Evolutionary conservation across 495 filamentous ascomycete species (phyloP), one percentile per base, ranked within the genome.

Genomic region (Cenococcum geophilum): DNA sequence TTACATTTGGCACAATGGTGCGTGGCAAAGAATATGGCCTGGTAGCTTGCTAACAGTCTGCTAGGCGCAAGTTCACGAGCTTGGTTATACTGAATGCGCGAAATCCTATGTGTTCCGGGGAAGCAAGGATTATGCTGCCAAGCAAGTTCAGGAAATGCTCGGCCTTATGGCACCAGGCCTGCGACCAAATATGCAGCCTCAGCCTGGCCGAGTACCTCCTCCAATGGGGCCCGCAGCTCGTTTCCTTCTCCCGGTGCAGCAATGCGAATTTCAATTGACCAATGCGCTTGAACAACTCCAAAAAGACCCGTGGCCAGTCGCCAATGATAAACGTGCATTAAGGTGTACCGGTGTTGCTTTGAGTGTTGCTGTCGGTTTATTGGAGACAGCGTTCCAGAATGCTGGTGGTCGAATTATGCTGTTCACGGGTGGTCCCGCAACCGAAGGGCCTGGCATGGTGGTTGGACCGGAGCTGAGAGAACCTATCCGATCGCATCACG

Each of bases 71-170:
- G 89, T 99, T 23, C 95, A 99, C 70, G 95, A 99, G 77, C 87
- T 99, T 69, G 95, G 95, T 58, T 99, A 99, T 72, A 91, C 87
- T 36, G 93, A 97, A 73, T 97, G 95, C 70, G 89, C 93, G 61
- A 99, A 99, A 76, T 96, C 95, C n/a, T 99, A 97, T 70, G 95
- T 99, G 20, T 99, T 99, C 80, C 83, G 95, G 25, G 95, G 95
- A 49, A 96, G 84, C 80, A 99, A 97, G 78, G 95, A 99, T 67
- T 99, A 99, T 74, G 80, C 83, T 22, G 88, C 91, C 55, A 97
- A 97, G 74, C 91, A 97, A 71, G 92, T 99, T 14, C 93, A 97
- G 72, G 95, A 99, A 71, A 99, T 99, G 95, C 84, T 99, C 21
- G 95, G 92, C 21, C 80, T 95, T 47, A 75, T 85, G 27, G 77